Evolutionary conservation across 2,329 filamentous ascomycete genomes (phyloP), one percentile per base, ranked within the genome.

Genomic region (Fusarium scirpi): DNA sequence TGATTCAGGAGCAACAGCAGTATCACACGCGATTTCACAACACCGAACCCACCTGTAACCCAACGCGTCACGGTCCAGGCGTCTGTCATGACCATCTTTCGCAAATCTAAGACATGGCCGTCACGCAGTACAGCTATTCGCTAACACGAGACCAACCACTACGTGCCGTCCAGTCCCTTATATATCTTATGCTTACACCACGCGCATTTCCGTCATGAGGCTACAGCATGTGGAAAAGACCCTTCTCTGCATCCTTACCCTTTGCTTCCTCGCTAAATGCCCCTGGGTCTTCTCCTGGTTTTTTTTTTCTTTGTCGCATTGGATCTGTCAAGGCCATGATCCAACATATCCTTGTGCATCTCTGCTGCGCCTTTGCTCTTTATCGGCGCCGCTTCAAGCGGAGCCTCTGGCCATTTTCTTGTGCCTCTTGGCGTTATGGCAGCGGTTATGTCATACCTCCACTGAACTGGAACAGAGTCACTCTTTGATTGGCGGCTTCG

Each of bases 391-490:
- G 67, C 59, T 48, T 45, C 53, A 63, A 70, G 71, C 71, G 62
- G 69, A 65, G 63, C 59, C 63, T 69, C 70, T 70, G 46, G 20
- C 65, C 56, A 70, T 63, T 56, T 64, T 67, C 57, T 30, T 58
- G 46, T 53, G 34, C 34, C 52, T 66, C 63, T 60, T 61, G 58
- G 59, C 55, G 48, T 61, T 62, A 51, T 46, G 45, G 22, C 56
- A 65, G 57, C 51, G 55, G 62, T 73, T 76, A 77, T 76, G 75
- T 77, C 75, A 77, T 77, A 67, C 69, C 71, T 64, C 72, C 75
- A 75, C 74, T 62, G 29, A 53, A 58, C 40, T 63, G 55, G 60
- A 62, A 69, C 53, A 53, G 60, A 51, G 48, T 27, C 44, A 53
- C 32, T 55, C 29, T 65, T 57, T 77, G 65, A 76, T 77, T 77